Conservation (phyloP, 2,329 filamentous ascomycete species). For the Diplodia mutila region DNA sequence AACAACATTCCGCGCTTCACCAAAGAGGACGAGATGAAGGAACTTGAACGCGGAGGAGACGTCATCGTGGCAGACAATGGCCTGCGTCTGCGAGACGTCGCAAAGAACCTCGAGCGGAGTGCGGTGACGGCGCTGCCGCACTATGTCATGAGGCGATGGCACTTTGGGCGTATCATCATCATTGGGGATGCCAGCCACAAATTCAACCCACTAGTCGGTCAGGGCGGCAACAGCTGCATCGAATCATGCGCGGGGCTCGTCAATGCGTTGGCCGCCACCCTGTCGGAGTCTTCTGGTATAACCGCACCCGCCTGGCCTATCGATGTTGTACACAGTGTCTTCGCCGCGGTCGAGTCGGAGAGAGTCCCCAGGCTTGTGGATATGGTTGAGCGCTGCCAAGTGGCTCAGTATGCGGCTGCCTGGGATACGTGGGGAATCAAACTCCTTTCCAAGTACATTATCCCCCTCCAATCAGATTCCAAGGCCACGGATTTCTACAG, state of each 20-base stretch:
- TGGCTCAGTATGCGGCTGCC: not conserved
- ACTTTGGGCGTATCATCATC: not conserved
- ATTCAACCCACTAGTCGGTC: slow-evolving; percentile 1
- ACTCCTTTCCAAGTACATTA: not conserved
- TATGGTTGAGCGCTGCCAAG: slow-evolving; percentile 12
- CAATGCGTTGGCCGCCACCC: not conserved
- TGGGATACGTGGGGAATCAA: not conserved
- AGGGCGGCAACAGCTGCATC: slow-evolving; percentile 7
- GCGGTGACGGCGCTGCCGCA: not conserved
- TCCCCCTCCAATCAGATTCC: not conserved
- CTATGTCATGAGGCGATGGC: not conserved
- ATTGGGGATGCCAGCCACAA: slow-evolving; percentile 8
- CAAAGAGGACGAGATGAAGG: not conserved
- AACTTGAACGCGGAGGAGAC: not conserved
- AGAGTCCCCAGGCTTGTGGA: not conserved
- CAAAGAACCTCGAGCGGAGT: not conserved
- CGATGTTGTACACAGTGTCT: not conserved
- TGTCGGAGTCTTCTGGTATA: too few relatives aligned
- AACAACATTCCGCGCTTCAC: slow-evolving; percentile 9
- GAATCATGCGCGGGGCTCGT: slow-evolving; percentile 4
- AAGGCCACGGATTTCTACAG: slow-evolving; percentile 8
- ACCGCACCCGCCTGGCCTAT: not conserved
- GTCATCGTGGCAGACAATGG: not conserved
- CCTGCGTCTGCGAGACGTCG: not conserved
- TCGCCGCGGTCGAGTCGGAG: not conserved